These are phyloP conservation scores for Carpinus fangiana DNA, from an alignment of 306 rosid genomes.

Conservation along the genomic window DNA sequence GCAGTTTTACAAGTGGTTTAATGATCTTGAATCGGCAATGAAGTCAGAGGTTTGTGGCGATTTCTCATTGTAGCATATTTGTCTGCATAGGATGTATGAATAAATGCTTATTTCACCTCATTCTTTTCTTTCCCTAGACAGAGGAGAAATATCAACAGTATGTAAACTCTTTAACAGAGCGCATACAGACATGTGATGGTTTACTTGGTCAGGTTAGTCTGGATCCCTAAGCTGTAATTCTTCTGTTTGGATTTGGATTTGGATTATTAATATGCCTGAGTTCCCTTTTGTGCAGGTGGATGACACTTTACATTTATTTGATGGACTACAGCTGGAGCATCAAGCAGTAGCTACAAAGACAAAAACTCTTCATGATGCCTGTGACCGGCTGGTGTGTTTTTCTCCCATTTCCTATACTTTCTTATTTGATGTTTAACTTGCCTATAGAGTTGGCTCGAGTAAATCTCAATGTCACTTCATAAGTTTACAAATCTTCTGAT, in stretches of 20 bases:
- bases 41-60: conserved; percentile 79
- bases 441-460: conserved; percentile 4
- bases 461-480: background rate
- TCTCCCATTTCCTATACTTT: conserved; percentile 12
- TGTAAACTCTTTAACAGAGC: conserved; percentile 78
- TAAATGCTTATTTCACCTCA: conserved; percentile 18
- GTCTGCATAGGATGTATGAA: background rate
- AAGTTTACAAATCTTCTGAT: background rate
- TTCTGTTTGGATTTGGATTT: conserved; percentile 3
- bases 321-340: conserved; percentile 87
- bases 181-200: conserved; percentile 86
- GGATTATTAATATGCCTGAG: conserved; percentile 22
- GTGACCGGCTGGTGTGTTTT: conserved; percentile 77
- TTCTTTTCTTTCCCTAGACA: conserved; percentile 51
- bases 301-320: conserved; percentile 76
- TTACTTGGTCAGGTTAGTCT: conserved; percentile 73
- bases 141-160: conserved; percentile 97
- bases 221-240: no score
- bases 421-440: conserved; percentile 12
- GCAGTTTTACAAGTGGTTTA: conserved; percentile 97
- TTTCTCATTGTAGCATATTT: conserved; percentile 1
- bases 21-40: conserved; percentile 95
- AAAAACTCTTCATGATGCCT: conserved; percentile 96
- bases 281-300: conserved; percentile 64
- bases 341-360: conserved; percentile 97